Conservation (phyloP, 108 stramenopile species). For the Chaetoceros muelleri region DNA sequence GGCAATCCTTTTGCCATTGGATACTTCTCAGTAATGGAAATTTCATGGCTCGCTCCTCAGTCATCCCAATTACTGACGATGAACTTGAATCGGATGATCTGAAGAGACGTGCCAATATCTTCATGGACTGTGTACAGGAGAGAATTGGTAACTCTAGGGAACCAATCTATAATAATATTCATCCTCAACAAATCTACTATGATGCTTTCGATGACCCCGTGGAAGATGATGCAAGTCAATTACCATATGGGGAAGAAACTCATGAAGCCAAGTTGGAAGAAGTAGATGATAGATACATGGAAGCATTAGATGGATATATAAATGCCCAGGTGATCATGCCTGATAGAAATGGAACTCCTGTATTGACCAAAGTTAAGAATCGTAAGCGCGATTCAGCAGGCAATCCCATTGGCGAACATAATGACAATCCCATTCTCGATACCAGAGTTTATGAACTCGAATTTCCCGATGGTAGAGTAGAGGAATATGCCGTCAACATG, state of each 20-base stretch:
- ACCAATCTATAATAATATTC: not conserved
- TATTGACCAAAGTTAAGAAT: slow-evolving; percentile 3
- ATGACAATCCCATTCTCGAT: slow-evolving; percentile 16
- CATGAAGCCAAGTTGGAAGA: not conserved
- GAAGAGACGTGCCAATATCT: not conserved
- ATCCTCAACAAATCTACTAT: not conserved
- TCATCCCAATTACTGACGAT: not conserved
- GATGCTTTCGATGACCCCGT: not conserved
- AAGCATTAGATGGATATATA: not conserved
- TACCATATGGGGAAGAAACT: not conserved
- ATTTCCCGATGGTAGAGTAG: slow-evolving; percentile 35
- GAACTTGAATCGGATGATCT: not conserved
- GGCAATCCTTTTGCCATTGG: not conserved
- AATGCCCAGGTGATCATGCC: not conserved
- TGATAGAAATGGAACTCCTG: not conserved
- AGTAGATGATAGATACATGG: not conserved
- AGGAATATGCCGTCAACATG: slow-evolving; percentile 36
- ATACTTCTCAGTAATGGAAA: not conserved
- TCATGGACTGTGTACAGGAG: not conserved
- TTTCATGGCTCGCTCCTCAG: not conserved
- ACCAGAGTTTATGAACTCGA: slow-evolving; percentile 21
- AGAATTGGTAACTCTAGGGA: not conserved
- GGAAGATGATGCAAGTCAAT: not conserved
- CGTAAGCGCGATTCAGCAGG: slow-evolving; percentile 17
- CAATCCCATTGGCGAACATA: slow-evolving; percentile 4